Evolutionary conservation across 2,329 filamentous ascomycete genomes (phyloP).

Genomic region (Fusarium equiseti): DNA sequence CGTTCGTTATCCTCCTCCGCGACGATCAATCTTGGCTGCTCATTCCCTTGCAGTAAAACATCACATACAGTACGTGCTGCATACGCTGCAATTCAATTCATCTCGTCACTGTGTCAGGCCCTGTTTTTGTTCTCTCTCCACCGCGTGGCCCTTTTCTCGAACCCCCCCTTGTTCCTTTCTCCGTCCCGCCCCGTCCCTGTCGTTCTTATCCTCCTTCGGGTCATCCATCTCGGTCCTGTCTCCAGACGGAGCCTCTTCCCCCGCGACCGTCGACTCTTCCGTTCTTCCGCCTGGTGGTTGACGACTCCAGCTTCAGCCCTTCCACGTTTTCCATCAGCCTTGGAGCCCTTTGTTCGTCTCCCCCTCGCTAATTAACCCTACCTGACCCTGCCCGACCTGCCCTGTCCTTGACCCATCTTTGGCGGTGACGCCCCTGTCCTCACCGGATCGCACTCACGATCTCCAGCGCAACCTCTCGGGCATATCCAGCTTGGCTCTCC

Average conservation of each 20-base stretch:
- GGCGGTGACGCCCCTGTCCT: slow-evolving; percentile 44
- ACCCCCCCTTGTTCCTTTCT: slow-evolving; percentile 15
- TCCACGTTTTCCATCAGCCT: slow-evolving; percentile 32
- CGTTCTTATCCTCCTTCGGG: slow-evolving; percentile 42
- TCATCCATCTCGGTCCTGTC: slow-evolving; percentile 44
- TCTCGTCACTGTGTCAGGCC: slow-evolving; percentile 15
- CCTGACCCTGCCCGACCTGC: slow-evolving; percentile 15
- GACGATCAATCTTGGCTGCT: slow-evolving; percentile 9
- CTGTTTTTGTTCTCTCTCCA: slow-evolving; percentile 24
- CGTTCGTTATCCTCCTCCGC: neutral
- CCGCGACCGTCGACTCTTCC: slow-evolving; percentile 44
- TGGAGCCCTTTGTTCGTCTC: slow-evolving; percentile 7
- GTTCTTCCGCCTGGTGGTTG: slow-evolving; percentile 17
- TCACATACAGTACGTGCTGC: slow-evolving; percentile 13
- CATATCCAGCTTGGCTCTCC: slow-evolving; percentile 36
- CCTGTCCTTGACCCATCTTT: slow-evolving; percentile 44
- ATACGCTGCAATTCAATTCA: slow-evolving; percentile 9
- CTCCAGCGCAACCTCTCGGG: slow-evolving; percentile 41
- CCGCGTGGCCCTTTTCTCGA: slow-evolving; percentile 32
- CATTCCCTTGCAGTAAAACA: neutral
- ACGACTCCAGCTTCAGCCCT: slow-evolving; percentile 26
- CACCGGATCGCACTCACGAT: slow-evolving; percentile 47
- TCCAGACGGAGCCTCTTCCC: slow-evolving; percentile 48
- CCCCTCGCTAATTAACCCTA: slow-evolving; percentile 20
- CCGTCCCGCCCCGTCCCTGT: slow-evolving; percentile 42